Base-by-base conservation (phyloP, 179 eudicot species). In the Amaranthus tricolor region DNA sequence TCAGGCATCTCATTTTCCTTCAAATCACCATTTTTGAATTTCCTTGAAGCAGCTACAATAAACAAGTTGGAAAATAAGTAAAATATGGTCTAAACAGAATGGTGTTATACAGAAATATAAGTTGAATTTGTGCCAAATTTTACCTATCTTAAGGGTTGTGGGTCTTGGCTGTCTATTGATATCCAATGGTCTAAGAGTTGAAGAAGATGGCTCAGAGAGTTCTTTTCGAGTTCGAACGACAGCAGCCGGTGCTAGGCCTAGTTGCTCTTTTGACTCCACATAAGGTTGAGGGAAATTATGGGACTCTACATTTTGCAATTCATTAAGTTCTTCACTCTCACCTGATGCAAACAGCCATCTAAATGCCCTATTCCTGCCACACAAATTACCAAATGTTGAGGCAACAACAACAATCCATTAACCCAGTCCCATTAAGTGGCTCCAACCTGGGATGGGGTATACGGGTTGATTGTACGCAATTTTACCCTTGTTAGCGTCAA, bases 171-270 rank as follows among this genome's bases (percentile, higher is more conserved):
- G 81, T 79, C 86, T 78, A 77, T 89, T 93, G 71, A 78, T 13
- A 72, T 90, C 93, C 12, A 90, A 54, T 14, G 91, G 82, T 81
- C 81, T 85, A 70, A 90, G 70, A 53, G 85, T 76, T 50, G 88
- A 86, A 14, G 86, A 79, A 70, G 65, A 45, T 21, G 85, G 69
- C 78, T 87, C 90, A 68, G 57, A 68, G 49, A 85, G 79, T 66
- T 88, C 96, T 50, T 84, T 87, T 79, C 88, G 77, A 76, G 88
- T 76, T 6, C 80, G 49, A 75, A 90, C 94, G 74, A 94, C 74
- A 54, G 93, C 97, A 82, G 97, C 98, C 1, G 97, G 94, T 59
- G 98, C 98, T 52, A 94, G 82, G 47, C 98, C 97, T 15, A 88
- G 15, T 62, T 79, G 83, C 70, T 86, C 89, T 80, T 84, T 79